phyloP scores from a whole-genome alignment of 2,329 filamentous ascomycete species.

The Raffaelea arxii region DNA sequence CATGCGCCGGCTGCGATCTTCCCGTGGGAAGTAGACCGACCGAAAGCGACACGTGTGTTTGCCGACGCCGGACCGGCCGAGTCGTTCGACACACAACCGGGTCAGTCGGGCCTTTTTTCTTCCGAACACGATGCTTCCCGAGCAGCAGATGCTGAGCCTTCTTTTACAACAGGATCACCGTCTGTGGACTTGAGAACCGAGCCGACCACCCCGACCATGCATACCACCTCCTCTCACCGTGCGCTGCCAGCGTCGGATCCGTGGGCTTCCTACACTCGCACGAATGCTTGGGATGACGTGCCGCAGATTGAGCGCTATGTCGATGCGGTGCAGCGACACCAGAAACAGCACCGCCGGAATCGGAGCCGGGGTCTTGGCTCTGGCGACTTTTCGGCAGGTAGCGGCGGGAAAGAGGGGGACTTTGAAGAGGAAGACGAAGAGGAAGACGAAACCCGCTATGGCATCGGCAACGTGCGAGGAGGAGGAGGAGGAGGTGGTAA shows the following conservation, averaged over 20 bases:
- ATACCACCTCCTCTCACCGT: slow-evolving; percentile 33
- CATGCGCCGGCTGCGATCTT: slow-evolving; percentile 64
- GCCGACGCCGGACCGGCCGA: slow-evolving; percentile 26
- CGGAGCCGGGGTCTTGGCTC: slow-evolving; percentile 19
- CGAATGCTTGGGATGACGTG: slow-evolving; percentile 89
- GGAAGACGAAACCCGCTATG: neutral
- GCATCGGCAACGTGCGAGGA: neutral
- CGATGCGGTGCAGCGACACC: slow-evolving; percentile 60
- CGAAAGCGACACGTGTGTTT: slow-evolving; percentile 57
- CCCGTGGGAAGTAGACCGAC: slow-evolving; percentile 72
- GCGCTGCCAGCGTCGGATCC: slow-evolving; percentile 39
- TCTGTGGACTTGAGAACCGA: slow-evolving; percentile 28
- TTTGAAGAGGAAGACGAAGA: too few species aligned
- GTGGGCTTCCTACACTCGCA: slow-evolving; percentile 65
- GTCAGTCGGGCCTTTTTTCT: slow-evolving; percentile 15
- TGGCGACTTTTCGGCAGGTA: slow-evolving; percentile 15
- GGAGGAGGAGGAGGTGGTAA: slow-evolving; percentile 3
- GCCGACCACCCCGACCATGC: slow-evolving; percentile 37
- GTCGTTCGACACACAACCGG: slow-evolving; percentile 27
- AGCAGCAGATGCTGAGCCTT: slow-evolving; percentile 21
- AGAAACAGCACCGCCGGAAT: slow-evolving; percentile 41
- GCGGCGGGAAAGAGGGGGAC: slow-evolving; percentile 18
- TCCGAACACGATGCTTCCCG: slow-evolving; percentile 9
- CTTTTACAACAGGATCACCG: slow-evolving; percentile 23
- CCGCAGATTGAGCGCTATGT: slow-evolving; percentile 85